phyloP scores from a whole-genome alignment of 2,329 filamentous ascomycete genomes.

The Colletotrichum simmondsii region DNA sequence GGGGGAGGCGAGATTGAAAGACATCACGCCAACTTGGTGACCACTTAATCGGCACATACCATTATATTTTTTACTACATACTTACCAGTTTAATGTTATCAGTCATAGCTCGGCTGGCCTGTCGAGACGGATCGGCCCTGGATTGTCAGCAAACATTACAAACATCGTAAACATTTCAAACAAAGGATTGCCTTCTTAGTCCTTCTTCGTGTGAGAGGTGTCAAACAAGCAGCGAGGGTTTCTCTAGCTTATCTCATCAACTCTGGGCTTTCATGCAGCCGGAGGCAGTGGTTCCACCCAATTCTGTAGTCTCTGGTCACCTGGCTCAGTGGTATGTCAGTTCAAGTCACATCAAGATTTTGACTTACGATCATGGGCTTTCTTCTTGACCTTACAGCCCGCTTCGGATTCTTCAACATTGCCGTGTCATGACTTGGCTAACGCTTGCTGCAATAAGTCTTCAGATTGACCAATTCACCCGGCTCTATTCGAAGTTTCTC shows the following conservation, averaged over 20 bases:
- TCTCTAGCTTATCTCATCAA: background rate
- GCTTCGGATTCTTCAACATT: background rate
- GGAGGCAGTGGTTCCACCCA: background rate
- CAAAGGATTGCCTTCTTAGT: background rate
- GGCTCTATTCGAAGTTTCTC: background rate
- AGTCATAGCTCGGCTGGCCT: background rate
- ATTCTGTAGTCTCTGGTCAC: background rate
- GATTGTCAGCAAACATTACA: background rate
- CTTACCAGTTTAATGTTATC: constrained; percentile 29
- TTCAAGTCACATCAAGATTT: background rate
- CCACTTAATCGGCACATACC: background rate
- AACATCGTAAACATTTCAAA: background rate
- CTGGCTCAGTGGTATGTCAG: background rate
- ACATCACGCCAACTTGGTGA: background rate
- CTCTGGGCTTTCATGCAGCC: no score
- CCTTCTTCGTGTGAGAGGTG: background rate
- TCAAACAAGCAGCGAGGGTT: background rate
- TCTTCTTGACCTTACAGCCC: background rate
- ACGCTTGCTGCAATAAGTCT: background rate
- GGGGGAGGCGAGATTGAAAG: background rate
- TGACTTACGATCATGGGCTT: background rate
- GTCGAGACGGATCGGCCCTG: background rate
- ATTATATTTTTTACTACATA: constrained; percentile 8
- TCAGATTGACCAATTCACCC: background rate
- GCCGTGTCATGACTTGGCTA: background rate